Evolutionary conservation across 306 rosid species (phyloP).

Genomic region (Pyrus pyrifolia): DNA sequence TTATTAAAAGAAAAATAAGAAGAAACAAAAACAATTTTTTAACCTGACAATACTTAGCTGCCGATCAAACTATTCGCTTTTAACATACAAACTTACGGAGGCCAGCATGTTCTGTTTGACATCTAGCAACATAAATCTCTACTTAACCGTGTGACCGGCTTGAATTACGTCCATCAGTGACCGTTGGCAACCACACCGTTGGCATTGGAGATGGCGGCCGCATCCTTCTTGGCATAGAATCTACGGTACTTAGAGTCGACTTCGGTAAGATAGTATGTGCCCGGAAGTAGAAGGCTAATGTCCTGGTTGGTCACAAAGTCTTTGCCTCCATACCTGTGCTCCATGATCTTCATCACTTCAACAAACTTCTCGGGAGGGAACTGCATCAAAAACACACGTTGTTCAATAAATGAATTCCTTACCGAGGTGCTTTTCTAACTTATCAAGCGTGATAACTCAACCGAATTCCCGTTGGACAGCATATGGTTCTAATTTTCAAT

Average conservation of each 20-base stretch:
- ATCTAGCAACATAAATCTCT: constrained; percentile 10
- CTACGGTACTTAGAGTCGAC: constrained; percentile 85
- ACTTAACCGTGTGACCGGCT: neutral
- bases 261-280: constrained; percentile 94
- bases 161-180: constrained; percentile 29
- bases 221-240: constrained; percentile 60
- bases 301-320: constrained; percentile 92
- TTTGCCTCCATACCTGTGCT: constrained; percentile 89
- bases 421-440: neutral
- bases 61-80: constrained; percentile 19
- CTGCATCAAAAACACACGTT: constrained; percentile 34
- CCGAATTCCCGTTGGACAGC: neutral
- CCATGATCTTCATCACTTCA: constrained; percentile 87
- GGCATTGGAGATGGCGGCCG: constrained; percentile 1
- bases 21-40: neutral
- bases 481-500: neutral
- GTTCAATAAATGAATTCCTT: constrained; percentile 22
- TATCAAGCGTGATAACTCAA: neutral
- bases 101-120: constrained; percentile 9
- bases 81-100: constrained; percentile 19
- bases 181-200: constrained; percentile 56
- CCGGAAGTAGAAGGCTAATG: constrained; percentile 57
- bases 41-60: constrained; percentile 11
- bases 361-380: constrained; percentile 67
- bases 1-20: neutral